Evolutionary conservation across 108 stramenopile genomes (phyloP), one percentile per base, ranked within the genome.

Genomic region (Cyclostephanos tholiformis): DNA sequence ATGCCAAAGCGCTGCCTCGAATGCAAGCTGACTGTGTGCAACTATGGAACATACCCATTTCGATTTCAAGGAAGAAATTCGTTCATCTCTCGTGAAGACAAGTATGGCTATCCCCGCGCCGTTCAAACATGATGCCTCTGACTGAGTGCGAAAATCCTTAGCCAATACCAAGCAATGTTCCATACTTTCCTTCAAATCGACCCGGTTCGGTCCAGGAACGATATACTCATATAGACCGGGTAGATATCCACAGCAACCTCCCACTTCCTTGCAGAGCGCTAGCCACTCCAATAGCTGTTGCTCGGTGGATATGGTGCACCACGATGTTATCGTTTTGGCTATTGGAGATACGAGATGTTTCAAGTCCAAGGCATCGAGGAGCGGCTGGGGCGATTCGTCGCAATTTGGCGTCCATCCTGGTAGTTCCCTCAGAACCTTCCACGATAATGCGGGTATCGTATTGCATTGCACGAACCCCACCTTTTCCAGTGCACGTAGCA

Each of bases 31-130:
- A 3, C 72, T 72, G 52, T 59, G 41, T 14, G 81, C 81, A 22
- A 74, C 76, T 19, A 82, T 82, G 41, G 76, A 77, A 46, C 81
- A 82, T 0, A 82, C 76, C 81, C 81, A 82, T 36, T 77, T 65
- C 7, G 76, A 77, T 67, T 74, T 72, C 51, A 82, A 60, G 10
- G 64, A 73, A 0, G 81, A 78, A 20, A 82, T 82, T 16, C 77
- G 51, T 63, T 82, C 36, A 48, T 82, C 81, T 62, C 46, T 38
- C 1, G 67, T 68, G 29, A 82, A 67, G 3, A 58, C 81, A 8
- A 82, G 65, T 25, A 82, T 78, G n/a, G 81, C 81, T 22, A 25
- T 19, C 5, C 50, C 76, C 16, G 23, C 36, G 4, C 58, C 46
- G 9, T 23, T 57, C 64, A 46, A 32, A 39, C 56, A 32, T 26